phyloP scores from a whole-genome alignment of 495 filamentous ascomycete species.

The Platismatia glauca region DNA sequence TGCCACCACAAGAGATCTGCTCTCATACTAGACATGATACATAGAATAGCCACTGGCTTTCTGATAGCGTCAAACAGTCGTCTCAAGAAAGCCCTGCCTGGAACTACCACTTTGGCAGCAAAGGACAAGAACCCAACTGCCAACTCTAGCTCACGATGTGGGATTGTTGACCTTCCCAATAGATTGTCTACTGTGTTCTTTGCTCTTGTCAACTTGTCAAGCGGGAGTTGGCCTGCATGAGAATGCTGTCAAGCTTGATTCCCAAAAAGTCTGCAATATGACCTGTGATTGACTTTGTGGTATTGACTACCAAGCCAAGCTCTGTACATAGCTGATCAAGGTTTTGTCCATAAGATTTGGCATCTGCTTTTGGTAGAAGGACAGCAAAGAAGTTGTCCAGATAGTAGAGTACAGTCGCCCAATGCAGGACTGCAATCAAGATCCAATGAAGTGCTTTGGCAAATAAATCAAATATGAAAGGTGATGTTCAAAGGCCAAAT shows the following conservation, averaged over 20 bases:
- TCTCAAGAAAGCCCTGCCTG: not conserved
- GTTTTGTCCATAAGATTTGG: not conserved
- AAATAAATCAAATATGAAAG: not conserved
- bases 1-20: not conserved
- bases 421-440: not conserved
- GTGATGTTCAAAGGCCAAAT: not conserved
- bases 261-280: not conserved
- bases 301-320: not conserved
- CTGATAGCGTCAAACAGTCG: not conserved
- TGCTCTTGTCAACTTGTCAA: not conserved
- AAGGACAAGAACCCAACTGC: not conserved
- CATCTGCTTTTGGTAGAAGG: not conserved
- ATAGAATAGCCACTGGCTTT: not conserved
- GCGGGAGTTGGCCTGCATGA: not conserved
- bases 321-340: not conserved
- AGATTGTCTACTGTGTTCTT: not conserved
- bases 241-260: not conserved
- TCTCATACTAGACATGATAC: not conserved
- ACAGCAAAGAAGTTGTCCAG: constrained; percentile 3
- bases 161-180: not conserved
- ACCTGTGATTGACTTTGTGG: not conserved
- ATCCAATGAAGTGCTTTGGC: not conserved
- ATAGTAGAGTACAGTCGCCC: not conserved
- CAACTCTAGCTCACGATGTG: not conserved
- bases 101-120: not conserved